A percentile compares a stretch with the other conserved stretches of the same genome.
These are phyloP conservation scores for Diaporthe citri DNA, from an alignment of 2,329 filamentous ascomycete species.

Conservation along the genomic window DNA sequence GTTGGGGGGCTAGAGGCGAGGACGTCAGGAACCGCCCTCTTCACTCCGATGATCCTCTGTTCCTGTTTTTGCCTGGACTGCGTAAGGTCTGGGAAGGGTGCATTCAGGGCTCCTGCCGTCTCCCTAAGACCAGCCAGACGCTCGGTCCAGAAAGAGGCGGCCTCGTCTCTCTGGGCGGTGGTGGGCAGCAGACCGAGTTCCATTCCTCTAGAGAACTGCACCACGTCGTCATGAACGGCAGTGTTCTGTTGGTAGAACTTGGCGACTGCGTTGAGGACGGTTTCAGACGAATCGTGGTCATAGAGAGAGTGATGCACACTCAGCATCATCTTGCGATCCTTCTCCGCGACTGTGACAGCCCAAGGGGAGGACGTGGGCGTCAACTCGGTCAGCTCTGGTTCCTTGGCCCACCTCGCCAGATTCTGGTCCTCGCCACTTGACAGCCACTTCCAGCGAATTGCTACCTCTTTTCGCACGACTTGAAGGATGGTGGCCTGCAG, in stretches of 20 bases:
- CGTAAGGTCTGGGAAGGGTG: conserved; percentile 44
- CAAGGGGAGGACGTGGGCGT: conserved; percentile 47
- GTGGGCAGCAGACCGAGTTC: conserved; percentile 44
- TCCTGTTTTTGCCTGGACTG: conserved; percentile 43
- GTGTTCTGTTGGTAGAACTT: conserved; percentile 33
- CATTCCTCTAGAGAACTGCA: conserved; percentile 41
- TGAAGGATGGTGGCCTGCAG: conserved; percentile 42
- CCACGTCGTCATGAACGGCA: conserved; percentile 27
- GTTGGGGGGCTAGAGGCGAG: not conserved
- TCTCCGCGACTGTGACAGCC: conserved; percentile 51
- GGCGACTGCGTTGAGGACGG: conserved; percentile 32
- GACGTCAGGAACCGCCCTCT: conserved; percentile 25
- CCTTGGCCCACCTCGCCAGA: conserved; percentile 37
- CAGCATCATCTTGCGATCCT: conserved; percentile 49
- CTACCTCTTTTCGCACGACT: conserved; percentile 36
- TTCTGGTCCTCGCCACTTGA: conserved; percentile 32
- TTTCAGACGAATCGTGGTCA: conserved; percentile 61
- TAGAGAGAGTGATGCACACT: conserved; percentile 72
- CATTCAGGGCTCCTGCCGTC: conserved; percentile 42
- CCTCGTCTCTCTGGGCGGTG: conserved; percentile 41
- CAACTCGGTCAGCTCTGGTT: conserved; percentile 23
- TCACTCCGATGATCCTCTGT: conserved; percentile 36
- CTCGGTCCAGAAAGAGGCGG: conserved; percentile 40
- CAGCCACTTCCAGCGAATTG: conserved; percentile 39
- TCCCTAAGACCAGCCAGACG: conserved; percentile 39